These are phyloP conservation scores for Acanthamoeba healyi DNA, from an alignment of 208 protist genomes.

Conservation along the genomic window DNA sequence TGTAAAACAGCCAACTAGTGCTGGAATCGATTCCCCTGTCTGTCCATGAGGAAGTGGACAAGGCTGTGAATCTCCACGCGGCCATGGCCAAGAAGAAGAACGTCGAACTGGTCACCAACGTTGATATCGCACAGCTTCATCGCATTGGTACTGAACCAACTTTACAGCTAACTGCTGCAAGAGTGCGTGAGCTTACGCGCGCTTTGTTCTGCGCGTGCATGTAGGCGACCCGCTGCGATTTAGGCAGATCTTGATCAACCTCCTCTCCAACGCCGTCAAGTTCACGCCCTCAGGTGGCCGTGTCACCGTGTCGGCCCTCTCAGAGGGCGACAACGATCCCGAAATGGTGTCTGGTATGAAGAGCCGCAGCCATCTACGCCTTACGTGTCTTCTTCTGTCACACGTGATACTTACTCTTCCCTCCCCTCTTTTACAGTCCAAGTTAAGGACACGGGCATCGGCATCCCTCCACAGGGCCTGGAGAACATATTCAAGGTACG, in stretches of 20 bases:
- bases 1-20: not conserved
- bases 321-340: not conserved
- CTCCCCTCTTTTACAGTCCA: not conserved
- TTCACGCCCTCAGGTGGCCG: not conserved
- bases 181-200: too few relatives aligned
- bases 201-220: not conserved
- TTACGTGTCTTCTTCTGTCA: not conserved
- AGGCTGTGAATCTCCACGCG: not conserved
- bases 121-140: not conserved
- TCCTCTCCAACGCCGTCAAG: conserved; percentile 28
- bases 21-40: conserved; percentile 9
- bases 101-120: not conserved
- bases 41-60: not conserved
- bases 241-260: conserved; percentile 41
- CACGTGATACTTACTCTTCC: not conserved
- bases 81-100: not conserved
- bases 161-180: not conserved
- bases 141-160: not conserved
- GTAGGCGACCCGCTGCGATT: conserved; percentile 24
- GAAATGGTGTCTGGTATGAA: not conserved
- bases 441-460: conserved; percentile 35
- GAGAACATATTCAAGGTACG: conserved; percentile 26
- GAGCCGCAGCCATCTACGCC: not conserved
- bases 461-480: not conserved
- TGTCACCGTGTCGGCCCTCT: not conserved